Base-by-base conservation (phyloP, 352 stramenopile species). In the Phytophthora multivora region DNA sequence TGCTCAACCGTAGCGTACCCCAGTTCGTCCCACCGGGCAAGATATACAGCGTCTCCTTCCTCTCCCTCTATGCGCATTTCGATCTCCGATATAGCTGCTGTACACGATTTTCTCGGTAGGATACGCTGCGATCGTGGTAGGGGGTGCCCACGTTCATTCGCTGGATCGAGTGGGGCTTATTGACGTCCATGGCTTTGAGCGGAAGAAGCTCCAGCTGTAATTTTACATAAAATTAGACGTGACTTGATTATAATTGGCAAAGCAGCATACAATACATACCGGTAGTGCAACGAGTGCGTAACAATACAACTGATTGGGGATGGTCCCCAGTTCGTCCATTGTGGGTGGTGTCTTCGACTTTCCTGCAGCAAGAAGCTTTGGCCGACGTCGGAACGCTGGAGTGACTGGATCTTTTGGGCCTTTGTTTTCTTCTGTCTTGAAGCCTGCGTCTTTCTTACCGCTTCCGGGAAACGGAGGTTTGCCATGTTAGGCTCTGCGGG, bases 141-240 rank as follows among this genome's bases (percentile, higher is more conserved):
- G 0, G 21, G 19, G 6, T 56, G 49, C 36, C 23, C n/a, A 56
- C 49, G 7, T 56, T 56, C 49, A 48, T 56, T n/a, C 49, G 18
- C 35, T 56, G 49, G 3, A 56, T 26, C 3, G 7, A 39, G 10
- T 28, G 15, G 4, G 9, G 1, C 3, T 7, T 35, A 2, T 21
- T 6, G 23, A 43, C 15, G 11, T 15, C 13, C 19, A 46, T 11
- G 1, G 45, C 3, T 5, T 26, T 12, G 19, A 55, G 19, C 12
- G 33, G 48, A 1, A 56, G 36, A 13, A 28, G 19, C 36, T 56
- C 35, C 10, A 48, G 9, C 49, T 48, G 19, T n/a, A n/a, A n/a
- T n/a, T n/a, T n/a, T n/a, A n/a, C n/a, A n/a, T n/a, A n/a, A n/a
- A n/a, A n/a, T n/a, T n/a, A n/a, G n/a, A n/a, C n/a, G n/a, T n/a